phyloP scores from a whole-genome alignment of 352 stramenopile species.

The Aphanomyces stellatus region DNA sequence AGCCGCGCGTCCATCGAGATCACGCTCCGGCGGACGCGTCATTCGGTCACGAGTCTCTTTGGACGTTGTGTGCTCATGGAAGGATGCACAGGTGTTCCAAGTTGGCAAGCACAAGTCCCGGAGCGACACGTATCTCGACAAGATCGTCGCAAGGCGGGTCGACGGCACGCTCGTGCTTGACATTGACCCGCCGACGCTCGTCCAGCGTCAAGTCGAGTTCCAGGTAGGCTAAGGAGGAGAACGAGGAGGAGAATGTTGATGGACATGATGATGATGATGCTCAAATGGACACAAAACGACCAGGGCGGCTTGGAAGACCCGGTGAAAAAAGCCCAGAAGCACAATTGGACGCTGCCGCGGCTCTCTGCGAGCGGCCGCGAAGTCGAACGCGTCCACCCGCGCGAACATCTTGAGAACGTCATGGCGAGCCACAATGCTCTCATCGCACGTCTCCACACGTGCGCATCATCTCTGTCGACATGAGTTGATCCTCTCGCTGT shows the following conservation, averaged over 20 bases:
- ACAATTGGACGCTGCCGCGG: slow-evolving; percentile 14
- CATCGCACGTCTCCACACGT: background rate
- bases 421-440: background rate
- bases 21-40: background rate
- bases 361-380: slow-evolving; percentile 7
- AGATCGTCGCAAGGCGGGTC: background rate
- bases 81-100: background rate
- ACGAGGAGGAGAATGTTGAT: too few species aligned
- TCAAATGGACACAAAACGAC: too few species aligned
- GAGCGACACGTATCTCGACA: slow-evolving; percentile 4
- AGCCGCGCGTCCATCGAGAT: background rate
- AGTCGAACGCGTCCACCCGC: background rate
- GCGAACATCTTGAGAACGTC: background rate
- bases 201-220: slow-evolving; percentile 3
- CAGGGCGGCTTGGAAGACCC: background rate
- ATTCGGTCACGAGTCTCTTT: background rate
- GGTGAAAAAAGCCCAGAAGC: slow-evolving; percentile 1
- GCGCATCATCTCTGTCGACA: background rate
- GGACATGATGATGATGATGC: too few species aligned
- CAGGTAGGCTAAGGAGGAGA: background rate
- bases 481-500: background rate
- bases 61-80: too few species aligned
- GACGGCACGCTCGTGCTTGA: slow-evolving; percentile 12
- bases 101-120: background rate
- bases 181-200: background rate